Evolutionary conservation across 2,329 filamentous ascomycete genomes (phyloP).

Genomic region (Davidsoniella virescens): DNA sequence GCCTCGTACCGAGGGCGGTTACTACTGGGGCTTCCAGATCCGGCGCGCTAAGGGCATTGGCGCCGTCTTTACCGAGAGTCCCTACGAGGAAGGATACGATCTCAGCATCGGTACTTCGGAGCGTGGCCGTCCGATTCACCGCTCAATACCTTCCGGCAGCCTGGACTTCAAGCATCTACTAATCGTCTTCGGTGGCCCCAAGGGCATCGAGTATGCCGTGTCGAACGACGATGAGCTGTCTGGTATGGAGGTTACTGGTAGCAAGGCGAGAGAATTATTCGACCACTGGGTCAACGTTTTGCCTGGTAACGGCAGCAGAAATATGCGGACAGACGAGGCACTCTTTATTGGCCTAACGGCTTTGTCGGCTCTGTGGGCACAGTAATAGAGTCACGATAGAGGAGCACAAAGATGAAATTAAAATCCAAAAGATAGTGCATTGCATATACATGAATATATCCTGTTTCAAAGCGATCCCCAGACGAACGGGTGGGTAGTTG

Average conservation of each 20-base stretch:
- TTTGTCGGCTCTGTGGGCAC: conserved; percentile 40
- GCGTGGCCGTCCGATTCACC: conserved; percentile 41
- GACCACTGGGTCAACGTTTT: conserved; percentile 74
- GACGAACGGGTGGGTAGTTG: too few relatives aligned
- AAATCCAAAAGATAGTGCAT: not conserved
- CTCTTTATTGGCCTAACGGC: conserved; percentile 60
- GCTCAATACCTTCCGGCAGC: conserved; percentile 24
- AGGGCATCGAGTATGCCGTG: conserved; percentile 62
- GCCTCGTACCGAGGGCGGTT: conserved; percentile 60
- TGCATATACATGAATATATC: not conserved
- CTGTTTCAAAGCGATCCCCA: too few relatives aligned
- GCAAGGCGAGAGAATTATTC: conserved; percentile 54
- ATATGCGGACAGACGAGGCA: conserved; percentile 72
- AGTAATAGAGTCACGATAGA: conserved; percentile 1
- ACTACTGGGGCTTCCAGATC: conserved; percentile 74
- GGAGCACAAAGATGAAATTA: conserved; percentile 1
- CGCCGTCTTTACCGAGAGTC: conserved; percentile 59
- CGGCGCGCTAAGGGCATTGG: conserved; percentile 51
- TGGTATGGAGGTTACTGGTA: conserved; percentile 45
- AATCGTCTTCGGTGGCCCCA: conserved; percentile 65
- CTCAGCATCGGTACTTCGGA: conserved; percentile 72
- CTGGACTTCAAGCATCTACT: conserved; percentile 51
- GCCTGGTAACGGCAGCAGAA: conserved; percentile 65
- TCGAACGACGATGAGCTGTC: conserved; percentile 39
- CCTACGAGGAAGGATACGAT: conserved; percentile 65